phyloP scores from a whole-genome alignment of 768 basidiomycete genomes.

The Mycena vulgaris region DNA sequence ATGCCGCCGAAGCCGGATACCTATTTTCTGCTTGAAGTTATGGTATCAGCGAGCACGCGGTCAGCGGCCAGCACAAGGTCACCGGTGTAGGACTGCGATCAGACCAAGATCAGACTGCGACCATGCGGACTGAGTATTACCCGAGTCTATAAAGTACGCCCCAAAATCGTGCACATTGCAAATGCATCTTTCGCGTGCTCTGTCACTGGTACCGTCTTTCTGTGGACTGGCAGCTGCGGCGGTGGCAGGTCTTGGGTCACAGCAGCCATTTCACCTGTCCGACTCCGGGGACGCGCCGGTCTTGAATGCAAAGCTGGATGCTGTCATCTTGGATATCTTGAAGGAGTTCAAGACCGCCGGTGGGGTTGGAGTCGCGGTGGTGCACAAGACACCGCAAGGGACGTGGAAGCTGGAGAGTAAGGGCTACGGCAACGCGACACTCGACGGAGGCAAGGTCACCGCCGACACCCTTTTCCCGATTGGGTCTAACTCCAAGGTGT shows the following conservation, averaged over 20 bases:
- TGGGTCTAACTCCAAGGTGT: slow-evolving; percentile 51
- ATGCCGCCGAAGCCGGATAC: too few species aligned
- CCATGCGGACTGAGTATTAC: too few species aligned
- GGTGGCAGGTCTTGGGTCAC: background rate
- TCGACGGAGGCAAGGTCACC: slow-evolving; percentile 43
- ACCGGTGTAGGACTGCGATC: too few species aligned
- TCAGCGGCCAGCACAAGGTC: too few species aligned
- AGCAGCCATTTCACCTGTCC: background rate
- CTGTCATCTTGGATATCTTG: background rate
- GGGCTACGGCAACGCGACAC: slow-evolving; percentile 49
- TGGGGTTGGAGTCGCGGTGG: slow-evolving; percentile 48
- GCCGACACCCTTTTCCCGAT: slow-evolving; percentile 47
- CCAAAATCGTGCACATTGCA: too few species aligned
- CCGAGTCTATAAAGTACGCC: too few species aligned
- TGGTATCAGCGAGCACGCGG: too few species aligned
- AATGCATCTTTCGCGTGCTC: too few species aligned
- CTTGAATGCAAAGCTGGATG: background rate
- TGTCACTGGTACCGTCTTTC: too few species aligned
- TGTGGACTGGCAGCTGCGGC: too few species aligned
- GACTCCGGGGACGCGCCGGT: background rate
- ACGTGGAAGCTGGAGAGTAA: slow-evolving; percentile 49
- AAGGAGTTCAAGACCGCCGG: slow-evolving; percentile 45
- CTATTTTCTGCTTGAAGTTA: too few species aligned
- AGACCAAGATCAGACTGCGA: too few species aligned
- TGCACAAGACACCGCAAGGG: slow-evolving; percentile 42